Evolutionary conservation across 768 basidiomycete species (phyloP).

Genomic region (Kwoniella sp.): DNA sequence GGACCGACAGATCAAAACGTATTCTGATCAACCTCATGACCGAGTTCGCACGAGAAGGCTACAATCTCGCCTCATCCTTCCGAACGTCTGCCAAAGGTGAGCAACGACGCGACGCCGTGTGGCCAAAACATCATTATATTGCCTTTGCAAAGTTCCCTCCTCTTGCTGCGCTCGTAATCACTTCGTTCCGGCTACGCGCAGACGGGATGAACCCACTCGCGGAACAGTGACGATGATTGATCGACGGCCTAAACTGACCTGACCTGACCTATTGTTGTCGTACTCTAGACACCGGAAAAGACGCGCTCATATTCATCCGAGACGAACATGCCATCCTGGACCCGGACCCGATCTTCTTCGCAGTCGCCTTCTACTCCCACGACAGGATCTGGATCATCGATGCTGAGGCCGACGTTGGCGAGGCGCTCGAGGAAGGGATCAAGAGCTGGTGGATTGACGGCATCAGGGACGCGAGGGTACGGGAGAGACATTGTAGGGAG

Average conservation of each 20-base stretch:
- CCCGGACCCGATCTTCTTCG: constrained; percentile 50
- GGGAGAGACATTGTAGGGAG: constrained; percentile 51
- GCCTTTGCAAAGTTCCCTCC: no score
- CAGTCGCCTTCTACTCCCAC: constrained; percentile 42
- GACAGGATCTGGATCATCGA: constrained; percentile 52
- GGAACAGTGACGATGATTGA: no score
- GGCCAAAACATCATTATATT: no score
- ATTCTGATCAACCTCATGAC: constrained; percentile 48
- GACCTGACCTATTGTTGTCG: constrained; percentile 1
- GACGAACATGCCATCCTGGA: constrained; percentile 31
- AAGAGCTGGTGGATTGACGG: constrained; percentile 43
- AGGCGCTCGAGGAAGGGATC: constrained; percentile 46
- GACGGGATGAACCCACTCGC: no score
- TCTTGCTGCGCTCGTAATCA: no score
- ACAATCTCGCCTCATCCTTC: constrained; percentile 40
- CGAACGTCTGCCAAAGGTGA: constrained; percentile 46
- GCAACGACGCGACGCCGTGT: no score
- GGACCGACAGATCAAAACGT: constrained; percentile 32
- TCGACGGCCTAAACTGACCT: no score
- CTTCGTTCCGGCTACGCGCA: no score
- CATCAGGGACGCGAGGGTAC: constrained; percentile 39
- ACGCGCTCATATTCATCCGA: constrained; percentile 41
- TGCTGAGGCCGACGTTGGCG: constrained; percentile 48
- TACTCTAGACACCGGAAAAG: constrained; percentile 45
- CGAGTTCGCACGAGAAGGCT: constrained; percentile 46